These are phyloP conservation scores for Cryptococcus sp. DNA, from an alignment of 1,284 basidiomycete genomes.

Conservation along the genomic window DNA sequence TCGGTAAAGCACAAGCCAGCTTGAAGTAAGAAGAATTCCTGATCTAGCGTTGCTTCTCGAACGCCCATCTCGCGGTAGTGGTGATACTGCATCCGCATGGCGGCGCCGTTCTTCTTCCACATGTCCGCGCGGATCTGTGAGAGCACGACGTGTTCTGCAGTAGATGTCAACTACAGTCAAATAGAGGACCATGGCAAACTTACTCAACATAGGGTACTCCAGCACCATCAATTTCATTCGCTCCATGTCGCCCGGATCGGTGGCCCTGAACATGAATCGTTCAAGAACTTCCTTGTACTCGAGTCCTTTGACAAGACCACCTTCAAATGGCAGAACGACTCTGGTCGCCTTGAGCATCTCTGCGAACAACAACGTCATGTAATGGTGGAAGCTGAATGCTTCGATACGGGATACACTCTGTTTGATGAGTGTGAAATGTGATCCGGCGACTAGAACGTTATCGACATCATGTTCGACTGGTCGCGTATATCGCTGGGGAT, in stretches of 20 bases:
- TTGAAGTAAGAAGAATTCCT: constrained; percentile 92
- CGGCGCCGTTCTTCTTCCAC: constrained; percentile 97
- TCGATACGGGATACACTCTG: constrained; percentile 65
- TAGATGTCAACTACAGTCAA: background rate
- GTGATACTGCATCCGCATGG: constrained; percentile 90
- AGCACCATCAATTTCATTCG: constrained; percentile 60
- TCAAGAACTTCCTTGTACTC: constrained; percentile 23
- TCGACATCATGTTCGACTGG: constrained; percentile 61
- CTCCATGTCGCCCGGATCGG: constrained; percentile 16
- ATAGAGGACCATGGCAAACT: constrained; percentile 31
- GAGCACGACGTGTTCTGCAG: constrained; percentile 57
- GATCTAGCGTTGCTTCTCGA: constrained; percentile 94
- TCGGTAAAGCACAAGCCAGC: constrained; percentile 76
- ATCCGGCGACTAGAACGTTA: constrained; percentile 25
- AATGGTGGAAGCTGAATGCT: constrained; percentile 75
- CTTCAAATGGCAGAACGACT: constrained; percentile 14
- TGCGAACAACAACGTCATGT: constrained; percentile 86
- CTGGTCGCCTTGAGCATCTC: constrained; percentile 71
- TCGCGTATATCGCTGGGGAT: constrained; percentile 64
- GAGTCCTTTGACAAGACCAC: constrained; percentile 12
- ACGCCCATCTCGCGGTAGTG: constrained; percentile 97
- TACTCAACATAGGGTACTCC: constrained; percentile 84
- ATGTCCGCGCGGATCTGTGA: constrained; percentile 93
- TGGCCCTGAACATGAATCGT: constrained; percentile 17
- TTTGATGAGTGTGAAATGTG: constrained; percentile 57